phyloP scores from a whole-genome alignment of 805 yeast species.

The Scheffersomyces lignosus region DNA sequence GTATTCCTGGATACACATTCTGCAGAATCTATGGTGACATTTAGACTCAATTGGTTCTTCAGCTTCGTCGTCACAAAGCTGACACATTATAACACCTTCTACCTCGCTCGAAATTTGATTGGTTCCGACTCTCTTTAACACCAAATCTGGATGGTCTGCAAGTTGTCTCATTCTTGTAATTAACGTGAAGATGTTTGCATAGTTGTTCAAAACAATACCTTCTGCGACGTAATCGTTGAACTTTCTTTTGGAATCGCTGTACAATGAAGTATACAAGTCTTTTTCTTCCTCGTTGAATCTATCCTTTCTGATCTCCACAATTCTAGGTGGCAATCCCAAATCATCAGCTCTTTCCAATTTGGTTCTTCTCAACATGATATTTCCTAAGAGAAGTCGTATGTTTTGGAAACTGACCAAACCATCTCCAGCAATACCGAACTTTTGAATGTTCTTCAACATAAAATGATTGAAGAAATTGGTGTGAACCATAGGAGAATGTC shows the following conservation, averaged over 20 bases:
- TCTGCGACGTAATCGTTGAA: slow-evolving; percentile 92
- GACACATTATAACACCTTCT: slow-evolving; percentile 72
- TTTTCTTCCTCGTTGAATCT: slow-evolving; percentile 92
- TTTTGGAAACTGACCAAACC: slow-evolving; percentile 77
- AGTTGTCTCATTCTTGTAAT: slow-evolving; percentile 97
- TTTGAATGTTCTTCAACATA: slow-evolving; percentile 90
- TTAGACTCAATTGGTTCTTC: slow-evolving; percentile 95
- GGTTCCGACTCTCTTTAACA: slow-evolving; percentile 64
- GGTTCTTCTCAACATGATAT: slow-evolving; percentile 90
- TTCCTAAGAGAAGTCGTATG: slow-evolving; percentile 70
- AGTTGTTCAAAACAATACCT: slow-evolving; percentile 94
- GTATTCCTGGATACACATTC: slow-evolving; percentile 90
- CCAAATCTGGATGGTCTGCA: slow-evolving; percentile 98
- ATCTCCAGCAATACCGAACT: slow-evolving; percentile 77
- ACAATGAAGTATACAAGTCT: slow-evolving; percentile 84
- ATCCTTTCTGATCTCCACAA: slow-evolving; percentile 85
- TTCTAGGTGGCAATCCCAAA: slow-evolving; percentile 93
- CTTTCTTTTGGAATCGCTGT: slow-evolving; percentile 81
- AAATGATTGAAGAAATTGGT: slow-evolving; percentile 95
- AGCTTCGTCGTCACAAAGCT: slow-evolving; percentile 95
- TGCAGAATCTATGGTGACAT: slow-evolving; percentile 91
- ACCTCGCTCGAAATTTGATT: slow-evolving; percentile 37
- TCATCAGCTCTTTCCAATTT: slow-evolving; percentile 97
- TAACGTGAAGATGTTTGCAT: slow-evolving; percentile 93
- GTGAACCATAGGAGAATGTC: slow-evolving; percentile 92